Evolutionary conservation across 1,284 basidiomycete species (phyloP).

Genomic region (Irpex lacteus): DNA sequence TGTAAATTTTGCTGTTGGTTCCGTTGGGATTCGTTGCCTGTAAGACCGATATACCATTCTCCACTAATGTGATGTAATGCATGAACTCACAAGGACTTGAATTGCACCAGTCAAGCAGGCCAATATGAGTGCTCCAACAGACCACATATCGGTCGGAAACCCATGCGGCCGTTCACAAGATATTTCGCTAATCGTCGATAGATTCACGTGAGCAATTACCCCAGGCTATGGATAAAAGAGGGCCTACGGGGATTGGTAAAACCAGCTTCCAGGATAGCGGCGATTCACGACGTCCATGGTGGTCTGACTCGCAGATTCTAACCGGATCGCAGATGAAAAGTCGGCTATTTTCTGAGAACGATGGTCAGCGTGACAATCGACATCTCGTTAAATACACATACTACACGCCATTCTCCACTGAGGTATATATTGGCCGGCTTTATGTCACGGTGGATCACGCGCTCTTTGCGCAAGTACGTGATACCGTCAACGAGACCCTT

Average conservation of each 20-base stretch:
- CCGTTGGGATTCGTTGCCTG: conserved; percentile 6
- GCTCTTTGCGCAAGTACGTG: conserved; percentile 39
- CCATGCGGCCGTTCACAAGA: conserved; percentile 21
- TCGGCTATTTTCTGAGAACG: conserved; percentile 27
- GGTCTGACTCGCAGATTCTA: conserved; percentile 7
- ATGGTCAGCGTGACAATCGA: not conserved
- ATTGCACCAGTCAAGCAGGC: conserved; percentile 22
- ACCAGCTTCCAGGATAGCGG: too few relatives aligned
- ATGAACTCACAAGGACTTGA: conserved; percentile 19
- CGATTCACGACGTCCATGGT: too few relatives aligned
- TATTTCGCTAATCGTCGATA: not conserved
- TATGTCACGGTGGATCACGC: conserved; percentile 28
- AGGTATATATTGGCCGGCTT: conserved; percentile 24
- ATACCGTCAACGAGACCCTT: conserved; percentile 42
- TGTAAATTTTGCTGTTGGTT: conserved; percentile 19
- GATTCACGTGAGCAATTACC: not conserved
- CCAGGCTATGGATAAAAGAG: not conserved
- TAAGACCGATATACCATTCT: not conserved
- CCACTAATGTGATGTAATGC: not conserved
- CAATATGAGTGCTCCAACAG: conserved; percentile 25
- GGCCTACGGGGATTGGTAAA: conserved; percentile 26
- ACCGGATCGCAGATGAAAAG: conserved; percentile 20
- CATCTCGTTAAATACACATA: conserved; percentile 11
- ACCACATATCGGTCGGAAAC: conserved; percentile 28
- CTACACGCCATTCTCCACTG: conserved; percentile 22